Base-by-base conservation (phyloP, 2,329 filamentous ascomycete genomes). In the Fusarium neocosmosporiellum region DNA sequence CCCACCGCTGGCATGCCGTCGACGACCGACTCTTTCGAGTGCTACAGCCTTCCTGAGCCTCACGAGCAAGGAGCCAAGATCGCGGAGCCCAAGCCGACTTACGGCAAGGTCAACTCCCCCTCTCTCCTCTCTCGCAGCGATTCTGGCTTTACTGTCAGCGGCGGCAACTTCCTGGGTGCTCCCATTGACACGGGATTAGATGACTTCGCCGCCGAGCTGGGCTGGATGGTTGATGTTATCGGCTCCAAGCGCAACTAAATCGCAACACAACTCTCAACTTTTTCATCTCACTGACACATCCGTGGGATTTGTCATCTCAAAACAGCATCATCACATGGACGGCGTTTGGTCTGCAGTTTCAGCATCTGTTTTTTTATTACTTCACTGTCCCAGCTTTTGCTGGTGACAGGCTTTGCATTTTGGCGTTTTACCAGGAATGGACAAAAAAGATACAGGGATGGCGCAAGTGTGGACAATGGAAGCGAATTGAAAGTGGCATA, bases 191-290 rank as follows among this genome's bases (percentile, higher is more conserved):
- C 80, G 6, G 81, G 81, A 24, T 74, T 85, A 7, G 83, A 84
- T 54, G 82, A 84, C 63, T 83, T 85, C 69, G 81, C 78, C 46
- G 81, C 71, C 59, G 88, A 89, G 76, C 80, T 89, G 68, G 83
- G 85, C 62, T 89, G 87, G 86, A 86, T 89, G 78, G 85, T 84
- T 13, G 83, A 85, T 34, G 80, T 84, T 27, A 87, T 89, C 69
- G 81, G 81, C 59, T 80, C 75, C 31, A 82, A 80, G 71, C 58
- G 61, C 16, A 48, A 69, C 54, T 80, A 64, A 77, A 48, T 22
- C 14, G 16, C 41, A 31, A 18, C 29, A 41, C 27, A 55, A n/a
- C 43, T 20, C 59, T 41, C 36, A 55, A 58, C 57, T 20, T 22
- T 48, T 63, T 39, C 36, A 64, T 53, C 46, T 72, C 63, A 66